These are phyloP conservation scores for Penicillium janthinellum DNA, from an alignment of 2,329 filamentous ascomycete species.

Conservation along the genomic window DNA sequence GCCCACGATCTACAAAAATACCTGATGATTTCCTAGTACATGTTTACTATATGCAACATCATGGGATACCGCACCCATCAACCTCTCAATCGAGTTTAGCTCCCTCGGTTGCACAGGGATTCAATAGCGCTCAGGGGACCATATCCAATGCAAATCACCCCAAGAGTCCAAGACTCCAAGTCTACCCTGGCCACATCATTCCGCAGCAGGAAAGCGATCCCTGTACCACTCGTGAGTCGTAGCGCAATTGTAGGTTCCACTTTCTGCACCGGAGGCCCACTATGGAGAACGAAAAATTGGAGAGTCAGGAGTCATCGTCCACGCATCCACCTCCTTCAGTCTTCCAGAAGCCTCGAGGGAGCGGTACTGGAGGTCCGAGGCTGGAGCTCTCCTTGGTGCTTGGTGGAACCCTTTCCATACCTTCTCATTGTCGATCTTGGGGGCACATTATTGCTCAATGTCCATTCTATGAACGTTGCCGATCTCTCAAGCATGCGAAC, in stretches of 20 bases:
- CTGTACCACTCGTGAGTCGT: conserved; percentile 15
- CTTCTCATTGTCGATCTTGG: neutral
- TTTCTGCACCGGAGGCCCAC: conserved; percentile 22
- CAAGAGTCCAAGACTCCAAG: neutral
- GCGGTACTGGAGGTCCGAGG: neutral
- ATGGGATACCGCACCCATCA: conserved; percentile 1
- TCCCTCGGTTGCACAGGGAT: conserved; percentile 11
- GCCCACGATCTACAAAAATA: neutral
- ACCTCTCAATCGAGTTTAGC: neutral
- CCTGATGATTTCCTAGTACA: neutral
- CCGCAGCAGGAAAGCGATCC: conserved; percentile 19
- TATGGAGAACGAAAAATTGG: conserved; percentile 18
- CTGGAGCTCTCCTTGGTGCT: neutral
- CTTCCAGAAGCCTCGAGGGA: conserved; percentile 24
- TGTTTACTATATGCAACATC: neutral
- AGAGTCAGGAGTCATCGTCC: conserved; percentile 3
- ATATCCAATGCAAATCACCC: conserved; percentile 21
- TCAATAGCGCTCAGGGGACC: conserved; percentile 11
- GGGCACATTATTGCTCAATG: neutral
- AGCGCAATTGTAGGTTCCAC: conserved; percentile 25
- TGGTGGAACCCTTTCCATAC: neutral
- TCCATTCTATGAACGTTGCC: conserved; percentile 11
- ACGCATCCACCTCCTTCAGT: conserved; percentile 9
- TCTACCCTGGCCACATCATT: conserved; percentile 9
- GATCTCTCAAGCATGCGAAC: conserved; percentile 23